phyloP scores from a whole-genome alignment of 495 filamentous ascomycete species.

The Aspergillus indologenus region DNA sequence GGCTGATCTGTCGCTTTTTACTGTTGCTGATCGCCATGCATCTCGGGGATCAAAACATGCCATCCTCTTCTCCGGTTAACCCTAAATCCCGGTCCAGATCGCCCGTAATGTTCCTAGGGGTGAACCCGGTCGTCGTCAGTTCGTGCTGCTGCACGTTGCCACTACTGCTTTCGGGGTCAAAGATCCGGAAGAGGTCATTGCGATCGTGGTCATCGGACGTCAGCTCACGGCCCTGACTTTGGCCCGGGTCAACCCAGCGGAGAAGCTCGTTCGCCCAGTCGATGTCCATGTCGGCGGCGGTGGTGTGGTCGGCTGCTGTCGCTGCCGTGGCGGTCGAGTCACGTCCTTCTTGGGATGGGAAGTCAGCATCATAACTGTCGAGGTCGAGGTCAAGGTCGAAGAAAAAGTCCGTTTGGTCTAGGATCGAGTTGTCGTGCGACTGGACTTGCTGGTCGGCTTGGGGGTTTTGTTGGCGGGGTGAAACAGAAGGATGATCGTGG shows the following conservation, averaged over 20 bases:
- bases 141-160: conserved; percentile 13
- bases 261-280: conserved; percentile 41
- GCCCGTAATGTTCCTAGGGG: conserved; percentile 34
- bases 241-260: conserved; percentile 22
- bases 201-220: conserved; percentile 9
- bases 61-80: conserved; percentile 31
- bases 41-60: conserved; percentile 39
- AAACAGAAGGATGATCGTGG: neutral
- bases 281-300: conserved; percentile 22
- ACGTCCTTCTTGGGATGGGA: conserved; percentile 6
- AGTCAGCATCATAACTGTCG: conserved; percentile 25
- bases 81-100: conserved; percentile 45
- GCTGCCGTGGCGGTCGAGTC: neutral
- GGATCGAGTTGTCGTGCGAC: conserved; percentile 19
- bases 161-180: conserved; percentile 2
- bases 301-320: conserved; percentile 1
- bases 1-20: too few species aligned
- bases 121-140: conserved; percentile 2
- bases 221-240: neutral
- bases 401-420: neutral
- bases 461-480: neutral
- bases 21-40: too few species aligned
- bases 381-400: conserved; percentile 25
- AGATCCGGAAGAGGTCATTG: conserved; percentile 27
- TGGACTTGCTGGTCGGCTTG: conserved; percentile 15